Evolutionary conservation across 345 rosid species (phyloP), one percentile per base, ranked within the genome.

Genomic region (Lumnitzera littorea): DNA sequence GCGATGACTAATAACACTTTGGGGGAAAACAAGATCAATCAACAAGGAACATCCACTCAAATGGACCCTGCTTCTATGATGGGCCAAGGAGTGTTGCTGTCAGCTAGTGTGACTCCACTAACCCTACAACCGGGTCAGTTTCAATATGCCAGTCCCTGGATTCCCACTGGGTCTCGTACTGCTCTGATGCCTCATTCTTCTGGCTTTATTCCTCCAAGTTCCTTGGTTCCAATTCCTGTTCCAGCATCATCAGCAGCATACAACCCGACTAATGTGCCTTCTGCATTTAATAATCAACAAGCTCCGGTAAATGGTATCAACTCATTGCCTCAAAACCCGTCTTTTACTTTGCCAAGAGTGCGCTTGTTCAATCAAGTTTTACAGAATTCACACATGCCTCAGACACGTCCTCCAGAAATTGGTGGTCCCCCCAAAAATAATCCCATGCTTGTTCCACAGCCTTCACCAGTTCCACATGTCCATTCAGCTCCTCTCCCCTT

Each of bases 221-320:
- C 52, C 20, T 2, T 29, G 46, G 56, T 58, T 12, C 67, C 46
- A 46, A 6, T 15, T 63, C 46, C 31, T n/a, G 27, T 5, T 16
- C 63, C 48, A 3, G 53, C 27, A 48, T 74, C 67, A 59, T 62
- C 73, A 57, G 43, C 70, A 55, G 66, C 84, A 43, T 65, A 60
- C 58, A 69, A 63, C 68, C 71, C 72, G 55, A 55, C 73, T 48
- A 67, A 65, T 65, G 51, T 57, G 57, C 62, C 78, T 53, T 76
- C 79, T 48, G 57, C 68, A 50, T 84, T 80, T 67, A 80, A 83
- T 46, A 76, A 85, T 68, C 91, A 58, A 60, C 75, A 81, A 13
- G 20, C 55, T 49, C 17, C 73, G 25, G 59, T 64, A 12, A 53
- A 76, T 67, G 79, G 76, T 36, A 70, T 73, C 52, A 68, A 60